phyloP scores from a whole-genome alignment of 495 filamentous ascomycete genomes.

The Trichoderma erinaceum region DNA sequence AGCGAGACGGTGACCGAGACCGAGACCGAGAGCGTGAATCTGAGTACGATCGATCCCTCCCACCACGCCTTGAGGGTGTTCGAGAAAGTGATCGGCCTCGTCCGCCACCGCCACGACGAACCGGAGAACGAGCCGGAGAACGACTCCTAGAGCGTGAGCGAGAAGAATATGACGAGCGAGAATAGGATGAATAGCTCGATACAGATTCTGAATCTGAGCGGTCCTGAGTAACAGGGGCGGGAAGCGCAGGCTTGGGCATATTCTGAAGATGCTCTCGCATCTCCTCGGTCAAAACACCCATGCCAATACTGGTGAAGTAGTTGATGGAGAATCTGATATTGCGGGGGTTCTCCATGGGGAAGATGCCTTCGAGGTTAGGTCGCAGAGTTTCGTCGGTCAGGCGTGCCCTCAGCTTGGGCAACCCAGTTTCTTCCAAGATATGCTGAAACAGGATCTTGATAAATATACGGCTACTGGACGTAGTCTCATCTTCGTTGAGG shows the following conservation, averaged over 20 bases:
- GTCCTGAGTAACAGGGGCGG: conserved; percentile 53
- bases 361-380: conserved; percentile 76
- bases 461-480: conserved; percentile 90
- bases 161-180: conserved; percentile 48
- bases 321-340: conserved; percentile 97
- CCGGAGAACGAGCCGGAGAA: conserved; percentile 37
- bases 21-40: conserved; percentile 34
- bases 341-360: conserved; percentile 80
- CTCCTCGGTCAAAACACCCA: conserved; percentile 89
- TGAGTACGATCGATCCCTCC: conserved; percentile 36
- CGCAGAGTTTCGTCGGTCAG: conserved; percentile 72
- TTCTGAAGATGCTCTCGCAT: conserved; percentile 90
- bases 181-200: conserved; percentile 62
- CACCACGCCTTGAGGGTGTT: conserved; percentile 24
- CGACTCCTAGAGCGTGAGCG: conserved; percentile 40
- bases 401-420: conserved; percentile 67
- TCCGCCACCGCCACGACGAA: conserved; percentile 21
- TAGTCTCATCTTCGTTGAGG: conserved; percentile 95
- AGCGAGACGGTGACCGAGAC: conserved; percentile 29
- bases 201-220: conserved; percentile 57
- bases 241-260: conserved; percentile 67
- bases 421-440: conserved; percentile 76
- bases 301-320: conserved; percentile 95
- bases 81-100: conserved; percentile 16
- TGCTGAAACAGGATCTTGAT: conserved; percentile 97